These are phyloP conservation scores for Fusarium foetens DNA, from an alignment of 2,329 filamentous ascomycete species.

Conservation along the genomic window DNA sequence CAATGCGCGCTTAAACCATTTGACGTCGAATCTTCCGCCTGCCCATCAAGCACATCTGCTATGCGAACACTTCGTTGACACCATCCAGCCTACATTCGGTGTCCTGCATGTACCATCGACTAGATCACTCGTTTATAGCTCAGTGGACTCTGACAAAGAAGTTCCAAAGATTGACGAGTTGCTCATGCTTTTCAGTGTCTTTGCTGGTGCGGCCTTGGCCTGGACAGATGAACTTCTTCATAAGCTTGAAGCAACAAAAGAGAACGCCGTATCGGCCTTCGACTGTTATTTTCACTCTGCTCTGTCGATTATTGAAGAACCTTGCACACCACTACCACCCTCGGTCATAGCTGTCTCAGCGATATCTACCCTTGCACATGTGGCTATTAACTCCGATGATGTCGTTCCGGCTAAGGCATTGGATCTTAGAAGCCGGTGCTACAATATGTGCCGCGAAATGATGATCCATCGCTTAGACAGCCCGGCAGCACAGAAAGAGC, in stretches of 20 bases:
- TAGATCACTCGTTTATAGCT: neutral
- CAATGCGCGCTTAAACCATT: neutral
- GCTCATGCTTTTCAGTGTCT: slow-evolving; percentile 3
- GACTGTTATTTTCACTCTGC: neutral
- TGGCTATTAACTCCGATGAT: slow-evolving; percentile 4
- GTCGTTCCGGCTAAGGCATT: neutral
- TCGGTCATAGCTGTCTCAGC: neutral
- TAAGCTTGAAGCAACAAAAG: neutral
- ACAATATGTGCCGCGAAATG: slow-evolving; percentile 2
- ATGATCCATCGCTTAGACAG: neutral
- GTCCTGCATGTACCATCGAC: neutral
- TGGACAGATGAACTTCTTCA: slow-evolving; percentile 5
- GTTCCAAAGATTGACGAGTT: neutral
- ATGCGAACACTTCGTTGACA: neutral
- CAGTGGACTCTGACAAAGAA: accelerated
- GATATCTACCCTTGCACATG: neutral
- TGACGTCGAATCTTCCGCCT: neutral
- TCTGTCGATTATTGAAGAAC: neutral
- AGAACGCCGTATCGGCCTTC: neutral
- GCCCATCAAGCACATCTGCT: neutral
- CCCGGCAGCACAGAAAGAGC: neutral
- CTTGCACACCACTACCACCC: neutral
- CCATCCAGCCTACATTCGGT: neutral
- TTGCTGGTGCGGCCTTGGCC: neutral
- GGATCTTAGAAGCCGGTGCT: neutral